phyloP scores from a whole-genome alignment of 2,329 filamentous ascomycete genomes.

The Pseudogymnoascus sp. region DNA sequence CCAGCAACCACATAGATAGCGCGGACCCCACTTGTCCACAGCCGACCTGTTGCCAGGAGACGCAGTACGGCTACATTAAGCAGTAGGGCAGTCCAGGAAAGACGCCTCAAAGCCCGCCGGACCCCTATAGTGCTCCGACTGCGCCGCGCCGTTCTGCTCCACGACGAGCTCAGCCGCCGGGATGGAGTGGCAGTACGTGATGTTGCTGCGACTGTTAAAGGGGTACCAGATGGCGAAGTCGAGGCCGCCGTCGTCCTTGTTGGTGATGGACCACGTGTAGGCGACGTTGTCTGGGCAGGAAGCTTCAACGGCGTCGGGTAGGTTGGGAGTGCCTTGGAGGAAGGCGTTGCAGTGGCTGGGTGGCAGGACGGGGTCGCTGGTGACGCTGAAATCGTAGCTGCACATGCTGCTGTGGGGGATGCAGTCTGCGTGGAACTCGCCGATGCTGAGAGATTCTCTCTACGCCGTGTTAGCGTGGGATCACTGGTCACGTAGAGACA shows the following conservation, averaged over 20 bases:
- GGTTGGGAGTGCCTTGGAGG: conserved; percentile 25
- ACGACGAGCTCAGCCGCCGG: conserved; percentile 19
- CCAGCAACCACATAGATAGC: no score
- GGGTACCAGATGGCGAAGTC: conserved; percentile 15
- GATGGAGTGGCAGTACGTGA: conserved; percentile 16
- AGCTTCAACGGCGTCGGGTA: conserved; percentile 32
- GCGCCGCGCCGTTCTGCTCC: conserved; percentile 17
- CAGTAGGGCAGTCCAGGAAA: conserved; percentile 11
- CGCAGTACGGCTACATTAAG: background rate
- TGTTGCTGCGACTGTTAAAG: conserved; percentile 15
- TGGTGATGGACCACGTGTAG: conserved; percentile 14
- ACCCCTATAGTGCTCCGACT: conserved; percentile 12
- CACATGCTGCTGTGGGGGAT: conserved; percentile 28
- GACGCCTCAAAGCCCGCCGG: conserved; percentile 12
- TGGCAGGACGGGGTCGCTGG: conserved; percentile 16
- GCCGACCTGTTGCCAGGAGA: no score
- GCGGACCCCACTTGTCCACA: no score
- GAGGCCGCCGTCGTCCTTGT: conserved; percentile 8
- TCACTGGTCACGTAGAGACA: background rate
- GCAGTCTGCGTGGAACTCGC: conserved; percentile 27
- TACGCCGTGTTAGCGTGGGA: conserved; percentile 4
- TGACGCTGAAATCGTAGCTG: conserved; percentile 27
- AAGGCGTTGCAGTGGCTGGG: conserved; percentile 24
- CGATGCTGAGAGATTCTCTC: conserved; percentile 28
- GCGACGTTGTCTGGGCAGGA: conserved; percentile 26